Conservation (phyloP, 2,329 filamentous ascomycete genomes). For the Nigrospora sphaerica region DNA sequence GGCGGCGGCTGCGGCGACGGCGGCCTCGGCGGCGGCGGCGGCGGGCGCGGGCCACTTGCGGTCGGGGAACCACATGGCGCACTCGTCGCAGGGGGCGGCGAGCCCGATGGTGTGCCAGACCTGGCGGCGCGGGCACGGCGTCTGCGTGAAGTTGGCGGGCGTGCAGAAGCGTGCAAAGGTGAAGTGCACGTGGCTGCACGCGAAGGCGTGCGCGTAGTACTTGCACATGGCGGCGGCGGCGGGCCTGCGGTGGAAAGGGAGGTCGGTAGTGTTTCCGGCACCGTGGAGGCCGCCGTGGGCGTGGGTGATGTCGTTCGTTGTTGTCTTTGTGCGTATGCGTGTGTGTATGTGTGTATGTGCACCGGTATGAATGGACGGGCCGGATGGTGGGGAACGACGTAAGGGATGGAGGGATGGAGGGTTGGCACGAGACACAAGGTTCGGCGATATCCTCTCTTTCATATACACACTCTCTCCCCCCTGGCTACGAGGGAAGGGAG, state of each 20-base stretch:
- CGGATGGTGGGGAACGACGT: too few relatives aligned
- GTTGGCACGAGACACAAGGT: too few relatives aligned
- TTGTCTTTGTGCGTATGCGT: not conserved
- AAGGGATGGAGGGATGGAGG: too few relatives aligned
- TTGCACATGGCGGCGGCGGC: constrained; percentile 23
- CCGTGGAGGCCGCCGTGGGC: not conserved
- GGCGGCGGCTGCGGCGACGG: not conserved
- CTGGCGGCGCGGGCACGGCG: constrained; percentile 21
- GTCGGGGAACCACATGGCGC: constrained; percentile 21
- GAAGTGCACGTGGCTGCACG: constrained; percentile 25
- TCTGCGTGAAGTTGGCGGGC: constrained; percentile 26
- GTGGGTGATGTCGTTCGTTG: not conserved
- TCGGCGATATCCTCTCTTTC: too few relatives aligned
- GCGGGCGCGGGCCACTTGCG: not conserved
- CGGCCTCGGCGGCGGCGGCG: not conserved
- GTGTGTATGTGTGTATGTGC: not conserved
- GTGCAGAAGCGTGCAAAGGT: constrained; percentile 28
- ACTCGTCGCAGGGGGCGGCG: constrained; percentile 27
- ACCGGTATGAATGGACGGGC: too few relatives aligned
- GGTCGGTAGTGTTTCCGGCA: not conserved
- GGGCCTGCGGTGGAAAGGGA: not conserved
- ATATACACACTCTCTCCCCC: too few relatives aligned
- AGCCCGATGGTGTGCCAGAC: constrained; percentile 29
- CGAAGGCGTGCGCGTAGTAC: constrained; percentile 29
- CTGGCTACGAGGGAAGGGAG: too few relatives aligned